These are phyloP conservation scores for Alternaria novae-zelandiae DNA, from an alignment of 2,329 filamentous ascomycete species.

Conservation along the genomic window DNA sequence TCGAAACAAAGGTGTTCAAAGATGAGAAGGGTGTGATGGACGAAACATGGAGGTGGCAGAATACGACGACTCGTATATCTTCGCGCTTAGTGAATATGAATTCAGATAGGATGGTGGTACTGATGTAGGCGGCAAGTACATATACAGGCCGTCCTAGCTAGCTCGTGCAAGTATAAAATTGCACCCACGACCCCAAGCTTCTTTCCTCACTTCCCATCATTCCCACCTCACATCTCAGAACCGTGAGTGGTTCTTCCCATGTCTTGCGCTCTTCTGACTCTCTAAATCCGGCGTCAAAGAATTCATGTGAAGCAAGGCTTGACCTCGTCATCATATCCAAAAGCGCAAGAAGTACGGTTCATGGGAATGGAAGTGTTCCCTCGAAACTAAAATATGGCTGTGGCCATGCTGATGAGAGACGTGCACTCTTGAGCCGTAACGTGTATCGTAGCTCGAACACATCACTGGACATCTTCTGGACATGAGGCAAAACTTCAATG, in stretches of 20 bases:
- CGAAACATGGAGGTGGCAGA: background rate
- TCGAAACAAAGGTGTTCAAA: background rate
- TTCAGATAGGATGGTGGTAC: fast-evolving
- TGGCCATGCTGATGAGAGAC: too few species aligned
- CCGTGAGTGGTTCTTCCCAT: fast-evolving
- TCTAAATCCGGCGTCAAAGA: too few species aligned
- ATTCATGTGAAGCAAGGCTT: too few species aligned
- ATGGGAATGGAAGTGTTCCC: too few species aligned
- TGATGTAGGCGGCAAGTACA: background rate
- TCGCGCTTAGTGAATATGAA: fast-evolving
- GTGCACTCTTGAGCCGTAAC: too few species aligned
- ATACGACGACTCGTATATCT: background rate
- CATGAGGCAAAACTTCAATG: too few species aligned
- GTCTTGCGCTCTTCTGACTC: too few species aligned
- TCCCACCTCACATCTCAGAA: fast-evolving
- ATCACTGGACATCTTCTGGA: too few species aligned
- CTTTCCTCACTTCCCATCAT: background rate
- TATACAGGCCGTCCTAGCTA: background rate
- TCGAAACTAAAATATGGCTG: too few species aligned
- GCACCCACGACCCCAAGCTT: background rate
- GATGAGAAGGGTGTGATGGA: fast-evolving
- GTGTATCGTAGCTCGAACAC: too few species aligned
- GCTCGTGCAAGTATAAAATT: background rate
- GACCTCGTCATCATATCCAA: too few species aligned
- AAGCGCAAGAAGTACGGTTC: too few species aligned